A percentile compares a stretch with the other conserved stretches of the same genome.
phyloP scores from a whole-genome alignment of 495 filamentous ascomycete species.

The Neurospora sp. region DNA sequence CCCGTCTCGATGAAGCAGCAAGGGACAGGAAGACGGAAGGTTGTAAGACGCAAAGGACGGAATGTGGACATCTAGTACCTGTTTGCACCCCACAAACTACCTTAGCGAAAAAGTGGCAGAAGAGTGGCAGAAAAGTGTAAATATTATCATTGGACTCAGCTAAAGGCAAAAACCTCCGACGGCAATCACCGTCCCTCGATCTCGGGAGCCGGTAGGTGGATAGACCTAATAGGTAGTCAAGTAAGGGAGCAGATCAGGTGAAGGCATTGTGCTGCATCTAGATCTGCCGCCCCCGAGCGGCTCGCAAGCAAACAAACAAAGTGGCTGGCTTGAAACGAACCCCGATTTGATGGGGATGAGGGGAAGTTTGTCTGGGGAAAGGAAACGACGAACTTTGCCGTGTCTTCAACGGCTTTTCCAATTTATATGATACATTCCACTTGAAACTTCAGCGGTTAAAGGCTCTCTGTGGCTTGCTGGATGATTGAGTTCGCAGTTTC shows the following conservation, averaged over 20 bases:
- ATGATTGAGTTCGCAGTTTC: not conserved
- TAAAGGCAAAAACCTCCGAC: not conserved
- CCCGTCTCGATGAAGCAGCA: not conserved
- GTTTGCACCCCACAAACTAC: not conserved
- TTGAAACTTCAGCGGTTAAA: too few relatives aligned
- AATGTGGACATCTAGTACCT: not conserved
- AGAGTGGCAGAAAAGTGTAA: not conserved
- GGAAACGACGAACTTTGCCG: not conserved
- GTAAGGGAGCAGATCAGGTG: not conserved
- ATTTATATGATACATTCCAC: not conserved
- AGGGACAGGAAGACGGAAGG: not conserved
- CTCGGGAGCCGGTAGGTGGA: not conserved
- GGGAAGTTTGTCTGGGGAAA: not conserved
- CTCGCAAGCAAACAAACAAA: not conserved
- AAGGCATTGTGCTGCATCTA: not conserved
- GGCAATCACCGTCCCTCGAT: not conserved
- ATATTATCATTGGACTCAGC: not conserved
- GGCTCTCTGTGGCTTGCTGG: not conserved
- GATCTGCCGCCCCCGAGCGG: not conserved
- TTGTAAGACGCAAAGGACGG: not conserved
- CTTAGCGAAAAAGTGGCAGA: not conserved
- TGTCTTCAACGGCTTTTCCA: not conserved
- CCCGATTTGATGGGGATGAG: not conserved
- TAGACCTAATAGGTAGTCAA: not conserved
- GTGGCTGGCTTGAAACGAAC: not conserved